Base-by-base conservation (phyloP, 2,329 filamentous ascomycete genomes). In the Trichocomaceae sp. region DNA sequence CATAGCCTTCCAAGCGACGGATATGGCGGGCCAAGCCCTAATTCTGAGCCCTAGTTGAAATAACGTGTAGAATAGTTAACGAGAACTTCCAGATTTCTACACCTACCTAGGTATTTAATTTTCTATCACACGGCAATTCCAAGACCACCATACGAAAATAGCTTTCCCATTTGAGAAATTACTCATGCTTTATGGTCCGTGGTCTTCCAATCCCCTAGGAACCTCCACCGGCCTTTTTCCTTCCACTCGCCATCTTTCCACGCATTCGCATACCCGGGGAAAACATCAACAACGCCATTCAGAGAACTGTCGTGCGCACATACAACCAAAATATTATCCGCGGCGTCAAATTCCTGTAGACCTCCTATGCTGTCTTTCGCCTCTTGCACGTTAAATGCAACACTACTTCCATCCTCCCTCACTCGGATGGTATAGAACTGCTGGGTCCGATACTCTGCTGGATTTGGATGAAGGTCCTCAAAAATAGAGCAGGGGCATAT, bases 201-300 rank as follows among this genome's bases (percentile, higher is more conserved):
- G 23, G 4, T 26, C 19, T 65, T 65, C 54, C 71, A 72, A 57
- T 71, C 69, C 12, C 56, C 58, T 57, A 74, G 53, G 52, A 73
- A 74, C 55, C 63, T 49, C 53, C 53, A 55, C 7, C 31, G 10
- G 5, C 20, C n/a, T 3, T 31, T 35, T 41, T 51, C 39, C 13
- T 51, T 51, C 53, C 39, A 55, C 10, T 42, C 39, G 19, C n/a
- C 22, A 9, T 50, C 26, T 13, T 41, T 47, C 53, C 53, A 55
- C 2, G 12, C 48, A 44, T 55, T 55, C 13, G 42, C 48, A 3
- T 20, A 13, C 19, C 26, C 8, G 2, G 67, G 67, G 37, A 67
- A 69, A 19, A 65, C 46, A 37, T 63, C 62, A 5, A 69, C 58
- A 13, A 52, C 44, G 29, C 58, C 61, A 1, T 59, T 23, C 22